Evolutionary conservation across 2,329 filamentous ascomycete genomes (phyloP).

Genomic region (Juglanconis sp.): DNA sequence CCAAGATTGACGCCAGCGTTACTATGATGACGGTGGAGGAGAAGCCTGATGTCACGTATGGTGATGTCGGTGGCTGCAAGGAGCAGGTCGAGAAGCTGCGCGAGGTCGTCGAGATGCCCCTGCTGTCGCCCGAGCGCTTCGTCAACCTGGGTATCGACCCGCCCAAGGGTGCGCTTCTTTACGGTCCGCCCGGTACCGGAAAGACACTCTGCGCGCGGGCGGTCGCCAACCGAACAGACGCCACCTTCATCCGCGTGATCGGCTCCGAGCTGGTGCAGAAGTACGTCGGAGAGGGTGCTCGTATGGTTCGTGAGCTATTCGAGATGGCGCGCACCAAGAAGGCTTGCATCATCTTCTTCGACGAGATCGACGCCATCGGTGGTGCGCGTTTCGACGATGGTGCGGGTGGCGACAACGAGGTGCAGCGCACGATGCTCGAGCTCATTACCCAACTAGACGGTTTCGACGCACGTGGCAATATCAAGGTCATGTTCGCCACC

Average conservation of each 20-base stretch:
- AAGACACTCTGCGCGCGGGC: slow-evolving; percentile 98
- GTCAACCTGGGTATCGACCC: slow-evolving; percentile 99
- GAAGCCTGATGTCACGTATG: slow-evolving; percentile 98
- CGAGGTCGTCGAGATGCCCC: slow-evolving; percentile 97
- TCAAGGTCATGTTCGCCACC: slow-evolving; percentile 99
- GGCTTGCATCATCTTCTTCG: slow-evolving; percentile 99
- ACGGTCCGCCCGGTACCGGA: slow-evolving; percentile 95
- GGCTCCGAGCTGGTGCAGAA: slow-evolving; percentile 97
- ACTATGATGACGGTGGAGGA: slow-evolving; percentile 99
- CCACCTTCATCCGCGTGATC: slow-evolving; percentile 98
- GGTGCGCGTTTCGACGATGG: slow-evolving; percentile 96
- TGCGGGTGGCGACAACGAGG: slow-evolving; percentile 94
- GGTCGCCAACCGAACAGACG: slow-evolving; percentile 95
- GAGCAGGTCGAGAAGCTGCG: slow-evolving; percentile 99
- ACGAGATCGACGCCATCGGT: slow-evolving; percentile 95
- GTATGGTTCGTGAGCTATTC: slow-evolving; percentile 98
- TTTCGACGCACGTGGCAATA: slow-evolving; percentile 94
- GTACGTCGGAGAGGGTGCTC: slow-evolving; percentile 95
- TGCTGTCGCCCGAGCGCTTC: slow-evolving; percentile 93
- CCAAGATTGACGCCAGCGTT: slow-evolving; percentile 97
- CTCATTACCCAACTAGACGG: slow-evolving; percentile 95
- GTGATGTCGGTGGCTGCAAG: slow-evolving; percentile 97
- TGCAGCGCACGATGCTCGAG: slow-evolving; percentile 96
- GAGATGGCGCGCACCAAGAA: slow-evolving; percentile 99
- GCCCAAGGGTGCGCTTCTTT: slow-evolving; percentile 93